phyloP scores from a whole-genome alignment of 1,139 yeast genomes.

The Suhomyces chickasaworum region DNA sequence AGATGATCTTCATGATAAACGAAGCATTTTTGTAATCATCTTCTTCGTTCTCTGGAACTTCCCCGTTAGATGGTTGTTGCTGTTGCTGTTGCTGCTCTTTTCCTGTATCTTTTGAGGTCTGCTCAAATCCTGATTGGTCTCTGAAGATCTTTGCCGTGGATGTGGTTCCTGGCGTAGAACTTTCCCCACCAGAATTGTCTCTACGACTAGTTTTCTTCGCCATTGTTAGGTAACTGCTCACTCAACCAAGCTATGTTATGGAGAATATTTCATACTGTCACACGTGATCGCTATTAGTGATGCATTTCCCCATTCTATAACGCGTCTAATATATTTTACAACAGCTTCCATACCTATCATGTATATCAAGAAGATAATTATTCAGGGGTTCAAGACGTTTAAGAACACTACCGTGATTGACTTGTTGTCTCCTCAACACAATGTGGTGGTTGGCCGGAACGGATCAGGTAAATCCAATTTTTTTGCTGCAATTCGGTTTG shows the following conservation, averaged over 20 bases:
- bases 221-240: not conserved
- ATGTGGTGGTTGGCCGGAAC: slow-evolving; percentile 91
- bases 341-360: slow-evolving; percentile 19
- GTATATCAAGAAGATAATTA: slow-evolving; percentile 55
- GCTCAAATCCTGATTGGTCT: not conserved
- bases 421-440: slow-evolving; percentile 74
- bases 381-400: slow-evolving; percentile 95
- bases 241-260: not conserved
- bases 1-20: slow-evolving; percentile 22
- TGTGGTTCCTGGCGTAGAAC: slow-evolving; percentile 2
- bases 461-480: slow-evolving; percentile 97
- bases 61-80: not conserved
- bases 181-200: not conserved
- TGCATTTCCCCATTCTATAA: not conserved
- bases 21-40: slow-evolving; percentile 17
- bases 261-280: not conserved
- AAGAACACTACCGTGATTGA: slow-evolving; percentile 81
- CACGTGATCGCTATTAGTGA: too few species aligned
- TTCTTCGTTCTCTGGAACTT: slow-evolving; percentile 10
- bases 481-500: slow-evolving; percentile 94
- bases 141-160: slow-evolving; percentile 15
- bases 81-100: not conserved
- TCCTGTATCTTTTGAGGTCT: not conserved
- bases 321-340: slow-evolving; percentile 6
- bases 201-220: slow-evolving; percentile 6